Percentiles rank a stretch among this genome's conserved stretches.
Conservation (phyloP, 768 basidiomycete genomes). For the Mycena alexandri region DNA sequence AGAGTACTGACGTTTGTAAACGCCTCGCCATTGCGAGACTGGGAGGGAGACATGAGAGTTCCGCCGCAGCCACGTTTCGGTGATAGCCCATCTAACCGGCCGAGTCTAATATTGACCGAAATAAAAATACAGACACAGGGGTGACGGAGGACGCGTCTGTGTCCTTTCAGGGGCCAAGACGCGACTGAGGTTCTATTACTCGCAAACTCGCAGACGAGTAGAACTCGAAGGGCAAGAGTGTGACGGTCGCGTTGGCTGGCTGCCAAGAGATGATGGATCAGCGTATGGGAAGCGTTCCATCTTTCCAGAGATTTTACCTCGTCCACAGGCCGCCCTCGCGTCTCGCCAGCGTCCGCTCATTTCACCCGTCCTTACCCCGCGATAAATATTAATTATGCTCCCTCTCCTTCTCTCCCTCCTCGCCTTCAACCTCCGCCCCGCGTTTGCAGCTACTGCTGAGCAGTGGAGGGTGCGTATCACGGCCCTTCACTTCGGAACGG, state of each 20-base stretch:
- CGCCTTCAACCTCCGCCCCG: slow-evolving; percentile 45
- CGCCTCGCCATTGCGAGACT: slow-evolving; percentile 25
- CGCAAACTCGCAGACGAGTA: too few species aligned
- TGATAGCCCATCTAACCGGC: too few species aligned
- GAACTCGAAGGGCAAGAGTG: too few species aligned
- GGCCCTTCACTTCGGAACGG: not conserved
- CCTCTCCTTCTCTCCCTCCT: slow-evolving; percentile 43
- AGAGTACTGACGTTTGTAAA: slow-evolving; percentile 27
- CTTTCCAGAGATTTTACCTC: not conserved
- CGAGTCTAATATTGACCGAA: too few species aligned
- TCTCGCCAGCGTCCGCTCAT: slow-evolving; percentile 20
- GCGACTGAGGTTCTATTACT: too few species aligned
- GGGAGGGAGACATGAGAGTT: slow-evolving; percentile 1
- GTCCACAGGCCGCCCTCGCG: not conserved
- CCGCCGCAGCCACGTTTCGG: too few species aligned
- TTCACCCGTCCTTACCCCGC: slow-evolving; percentile 29
- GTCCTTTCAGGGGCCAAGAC: too few species aligned
- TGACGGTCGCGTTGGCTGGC: too few species aligned
- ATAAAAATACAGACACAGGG: too few species aligned
- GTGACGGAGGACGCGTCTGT: too few species aligned
- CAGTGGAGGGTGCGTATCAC: slow-evolving; percentile 68
- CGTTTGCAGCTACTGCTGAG: slow-evolving; percentile 72
- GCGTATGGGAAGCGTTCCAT: not conserved
- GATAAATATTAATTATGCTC: slow-evolving; percentile 41
- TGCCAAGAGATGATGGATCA: too few species aligned